Base-by-base conservation (phyloP, 441 rosid genomes). In the Brassica balearica region DNA sequence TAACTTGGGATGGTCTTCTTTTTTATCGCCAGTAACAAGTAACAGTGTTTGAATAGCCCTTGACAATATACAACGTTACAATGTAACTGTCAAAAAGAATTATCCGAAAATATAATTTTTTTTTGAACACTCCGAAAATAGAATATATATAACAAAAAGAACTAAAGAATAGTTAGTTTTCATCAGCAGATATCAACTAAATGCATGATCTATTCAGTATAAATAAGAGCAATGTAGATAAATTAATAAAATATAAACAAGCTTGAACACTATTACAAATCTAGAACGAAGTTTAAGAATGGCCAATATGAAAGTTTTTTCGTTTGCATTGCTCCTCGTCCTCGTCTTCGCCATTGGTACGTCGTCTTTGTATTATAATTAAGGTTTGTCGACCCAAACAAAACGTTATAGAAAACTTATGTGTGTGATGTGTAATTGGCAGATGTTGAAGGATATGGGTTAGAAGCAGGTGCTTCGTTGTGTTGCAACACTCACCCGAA, bases 401-500 rank as follows among this genome's bases (percentile, higher is more conserved):
- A 0, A 48, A 48, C 6, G 56, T n/a, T 48, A 23, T 23, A 4
- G 20, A 14, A 0, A 51, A 51, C 58, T 14, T 51, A n/a, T 46
- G 25, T 3, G 11, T 9, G 15, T 53, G 53, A 14, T n/a, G 56
- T 48, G 53, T 14, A 48, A 48, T 43, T 43, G 19, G 41, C 41
- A 67, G 72, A 75, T 75, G 66, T 25, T 36, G 68, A 75, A 66
- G 72, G 72, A 10, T 22, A 65, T 4, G 8, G 2, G n/a, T 7
- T 56, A 20, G 67, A 41, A 25, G 53, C 14, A 43, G 12, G 73
- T 60, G 69, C 53, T 8, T 76, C 74, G 0, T 51, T 69, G 69
- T 76, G 79, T 32, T 76, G 80, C 68, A 69, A 76, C 61, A 76
- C 14, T 38, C 74, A 69, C 11, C 74, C 74, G 3, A 69, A 62